Evolutionary conservation across 257 asterid genomes (phyloP).

Genomic region (Vinca minor): DNA sequence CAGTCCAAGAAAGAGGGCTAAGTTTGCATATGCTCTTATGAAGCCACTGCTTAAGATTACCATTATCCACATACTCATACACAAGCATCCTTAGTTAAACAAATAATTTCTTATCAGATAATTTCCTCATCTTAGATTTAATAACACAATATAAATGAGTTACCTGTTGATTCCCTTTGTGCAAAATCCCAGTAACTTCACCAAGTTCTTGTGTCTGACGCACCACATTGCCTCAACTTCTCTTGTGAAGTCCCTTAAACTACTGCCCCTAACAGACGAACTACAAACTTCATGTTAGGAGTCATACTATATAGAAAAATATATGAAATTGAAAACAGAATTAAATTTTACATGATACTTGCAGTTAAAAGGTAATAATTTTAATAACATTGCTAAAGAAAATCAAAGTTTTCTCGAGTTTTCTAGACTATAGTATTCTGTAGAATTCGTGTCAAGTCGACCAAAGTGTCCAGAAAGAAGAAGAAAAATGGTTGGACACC

Average conservation of each 20-base stretch:
- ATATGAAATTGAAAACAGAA: too few species aligned
- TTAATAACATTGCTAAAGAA: too few species aligned
- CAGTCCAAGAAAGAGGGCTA: conserved; percentile 45
- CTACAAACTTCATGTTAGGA: too few species aligned
- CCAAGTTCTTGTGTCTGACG: conserved; percentile 48
- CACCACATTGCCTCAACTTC: conserved; percentile 38
- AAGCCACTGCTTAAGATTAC: conserved; percentile 46
- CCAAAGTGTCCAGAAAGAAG: too few species aligned
- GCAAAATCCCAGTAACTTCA: conserved; percentile 49
- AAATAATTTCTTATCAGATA: neutral
- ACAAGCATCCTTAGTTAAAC: conserved; percentile 37
- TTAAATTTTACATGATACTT: too few species aligned
- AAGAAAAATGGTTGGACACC: too few species aligned
- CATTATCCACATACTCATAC: conserved; percentile 44
- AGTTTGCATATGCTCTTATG: conserved; percentile 22
- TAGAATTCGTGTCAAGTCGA: too few species aligned
- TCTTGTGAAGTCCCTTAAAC: conserved; percentile 19
- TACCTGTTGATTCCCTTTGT: conserved; percentile 43
- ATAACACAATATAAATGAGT: neutral
- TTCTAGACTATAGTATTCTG: too few species aligned
- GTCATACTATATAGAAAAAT: too few species aligned
- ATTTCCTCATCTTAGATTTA: neutral
- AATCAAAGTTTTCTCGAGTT: too few species aligned
- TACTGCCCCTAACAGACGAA: conserved; percentile 26
- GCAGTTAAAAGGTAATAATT: too few species aligned